These are phyloP conservation scores for Colletotrichum chlorophyti DNA, from an alignment of 2,329 filamentous ascomycete genomes.

Conservation along the genomic window DNA sequence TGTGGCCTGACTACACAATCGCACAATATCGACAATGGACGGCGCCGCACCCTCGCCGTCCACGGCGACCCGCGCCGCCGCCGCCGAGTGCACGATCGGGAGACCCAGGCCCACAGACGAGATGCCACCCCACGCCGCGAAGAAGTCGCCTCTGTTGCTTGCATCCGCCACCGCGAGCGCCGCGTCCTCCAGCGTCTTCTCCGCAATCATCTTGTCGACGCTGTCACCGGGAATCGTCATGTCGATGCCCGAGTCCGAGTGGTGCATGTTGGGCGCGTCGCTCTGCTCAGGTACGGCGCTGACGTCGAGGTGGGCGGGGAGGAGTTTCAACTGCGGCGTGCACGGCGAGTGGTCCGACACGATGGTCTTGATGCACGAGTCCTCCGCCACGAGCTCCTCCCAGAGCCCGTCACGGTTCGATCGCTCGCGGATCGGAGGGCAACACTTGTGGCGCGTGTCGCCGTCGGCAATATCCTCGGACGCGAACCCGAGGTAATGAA, in stretches of 20 bases:
- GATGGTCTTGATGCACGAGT: constrained; percentile 88
- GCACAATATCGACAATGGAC: constrained; percentile 78
- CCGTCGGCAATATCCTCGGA: constrained; percentile 83
- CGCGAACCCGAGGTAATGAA: constrained; percentile 88
- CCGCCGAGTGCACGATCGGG: constrained; percentile 86
- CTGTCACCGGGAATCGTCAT: constrained; percentile 44
- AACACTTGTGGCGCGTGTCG: constrained; percentile 94
- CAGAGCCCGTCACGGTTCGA: constrained; percentile 86
- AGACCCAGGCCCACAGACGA: constrained; percentile 92
- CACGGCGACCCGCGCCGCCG: constrained; percentile 63
- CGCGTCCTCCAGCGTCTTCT: constrained; percentile 36
- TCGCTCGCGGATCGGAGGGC: constrained; percentile 84
- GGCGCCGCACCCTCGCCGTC: constrained; percentile 48
- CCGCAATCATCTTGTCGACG: constrained; percentile 32
- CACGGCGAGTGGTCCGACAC: constrained; percentile 97
- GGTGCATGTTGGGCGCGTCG: constrained; percentile 46
- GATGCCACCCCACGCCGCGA: constrained; percentile 95
- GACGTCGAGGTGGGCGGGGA: constrained; percentile 70
- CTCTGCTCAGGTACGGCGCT: constrained; percentile 30
- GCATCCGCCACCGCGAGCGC: constrained; percentile 43
- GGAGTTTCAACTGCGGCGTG: constrained; percentile 90
- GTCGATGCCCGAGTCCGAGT: constrained; percentile 62
- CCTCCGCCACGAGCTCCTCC: constrained; percentile 74
- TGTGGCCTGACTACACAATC: constrained; percentile 86
- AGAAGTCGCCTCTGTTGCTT: constrained; percentile 77